A percentile compares a stretch with the other conserved stretches of the same genome.
Evolutionary conservation across 495 filamentous ascomycete genomes (phyloP).

Genomic region (Penicillium egyptiacum): DNA sequence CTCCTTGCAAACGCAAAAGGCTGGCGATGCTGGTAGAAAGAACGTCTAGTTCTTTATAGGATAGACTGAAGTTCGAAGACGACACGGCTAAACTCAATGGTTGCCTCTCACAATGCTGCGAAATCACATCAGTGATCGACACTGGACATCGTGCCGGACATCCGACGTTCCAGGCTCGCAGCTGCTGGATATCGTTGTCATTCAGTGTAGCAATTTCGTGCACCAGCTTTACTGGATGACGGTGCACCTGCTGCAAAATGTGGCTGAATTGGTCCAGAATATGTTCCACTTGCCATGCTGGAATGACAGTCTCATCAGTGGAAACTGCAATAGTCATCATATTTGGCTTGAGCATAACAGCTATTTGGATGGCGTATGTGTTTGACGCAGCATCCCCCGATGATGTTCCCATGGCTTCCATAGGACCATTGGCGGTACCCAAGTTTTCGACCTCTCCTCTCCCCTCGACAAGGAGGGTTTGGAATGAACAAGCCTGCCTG

Average conservation of each 20-base stretch:
- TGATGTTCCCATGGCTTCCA: too few relatives aligned
- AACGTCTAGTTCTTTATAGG: constrained; percentile 24
- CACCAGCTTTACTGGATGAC: neutral
- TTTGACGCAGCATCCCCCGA: too few relatives aligned
- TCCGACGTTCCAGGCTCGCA: constrained; percentile 13
- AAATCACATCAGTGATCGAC: constrained; percentile 22
- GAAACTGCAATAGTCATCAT: constrained; percentile 3
- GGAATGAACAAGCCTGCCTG: too few relatives aligned
- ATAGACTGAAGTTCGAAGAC: constrained; percentile 20
- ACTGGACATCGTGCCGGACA: neutral
- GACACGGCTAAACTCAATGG: constrained; percentile 5
- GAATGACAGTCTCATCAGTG: constrained; percentile 15
- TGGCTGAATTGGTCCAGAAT: constrained; percentile 22
- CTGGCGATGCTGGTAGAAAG: constrained; percentile 2
- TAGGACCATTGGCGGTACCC: too few relatives aligned
- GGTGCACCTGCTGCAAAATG: constrained; percentile 17
- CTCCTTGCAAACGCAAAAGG: constrained; percentile 28
- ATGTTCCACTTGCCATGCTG: constrained; percentile 14
- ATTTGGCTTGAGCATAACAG: neutral
- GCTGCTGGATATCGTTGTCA: constrained; percentile 6
- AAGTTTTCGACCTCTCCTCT: too few relatives aligned
- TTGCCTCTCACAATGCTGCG: neutral
- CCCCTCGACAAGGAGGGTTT: too few relatives aligned
- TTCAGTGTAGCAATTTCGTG: constrained; percentile 13
- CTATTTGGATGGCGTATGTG: too few relatives aligned